phyloP scores from a whole-genome alignment of 106 monocot species.

The Agapanthus africanus region DNA sequence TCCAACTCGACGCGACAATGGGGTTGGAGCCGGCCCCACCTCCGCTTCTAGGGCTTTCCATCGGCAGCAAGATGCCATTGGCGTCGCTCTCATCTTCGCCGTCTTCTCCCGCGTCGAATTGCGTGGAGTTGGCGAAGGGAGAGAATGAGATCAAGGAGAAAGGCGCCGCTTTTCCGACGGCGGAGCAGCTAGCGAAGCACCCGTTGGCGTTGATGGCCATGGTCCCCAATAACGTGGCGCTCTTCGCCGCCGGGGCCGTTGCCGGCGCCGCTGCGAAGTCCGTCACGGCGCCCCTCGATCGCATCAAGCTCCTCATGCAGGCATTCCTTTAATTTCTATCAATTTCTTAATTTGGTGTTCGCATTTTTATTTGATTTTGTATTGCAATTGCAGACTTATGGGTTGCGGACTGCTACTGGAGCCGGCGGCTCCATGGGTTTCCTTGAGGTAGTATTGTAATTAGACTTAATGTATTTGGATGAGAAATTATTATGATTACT shows the following conservation, averaged over 20 bases:
- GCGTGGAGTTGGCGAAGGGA: too few species aligned
- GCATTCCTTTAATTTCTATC: too few species aligned
- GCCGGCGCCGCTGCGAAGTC: conserved; percentile 80
- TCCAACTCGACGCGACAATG: too few species aligned
- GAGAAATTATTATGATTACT: neutral
- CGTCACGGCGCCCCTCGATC: conserved; percentile 88
- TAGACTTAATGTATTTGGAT: neutral
- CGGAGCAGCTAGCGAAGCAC: conserved; percentile 49
- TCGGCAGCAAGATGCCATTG: too few species aligned
- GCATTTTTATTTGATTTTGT: neutral
- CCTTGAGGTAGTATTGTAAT: conserved; percentile 51
- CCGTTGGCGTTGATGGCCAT: conserved; percentile 73
- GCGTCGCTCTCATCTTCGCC: too few species aligned
- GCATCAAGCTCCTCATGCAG: conserved; percentile 98
- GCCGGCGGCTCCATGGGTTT: conserved; percentile 53
- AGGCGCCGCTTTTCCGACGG: neutral
- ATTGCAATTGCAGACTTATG: conserved; percentile 56
- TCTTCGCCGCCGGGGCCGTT: conserved; percentile 76
- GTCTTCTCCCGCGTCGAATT: too few species aligned
- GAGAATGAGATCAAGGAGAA: neutral
- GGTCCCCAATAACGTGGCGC: conserved; percentile 52
- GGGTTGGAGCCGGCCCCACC: too few species aligned
- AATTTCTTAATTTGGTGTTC: too few species aligned
- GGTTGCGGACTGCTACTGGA: conserved; percentile 38
- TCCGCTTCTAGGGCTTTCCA: too few species aligned